Evolutionary conservation across 805 yeast species (phyloP), one percentile per base, ranked within the genome.

Genomic region (Blastobotrys americana): DNA sequence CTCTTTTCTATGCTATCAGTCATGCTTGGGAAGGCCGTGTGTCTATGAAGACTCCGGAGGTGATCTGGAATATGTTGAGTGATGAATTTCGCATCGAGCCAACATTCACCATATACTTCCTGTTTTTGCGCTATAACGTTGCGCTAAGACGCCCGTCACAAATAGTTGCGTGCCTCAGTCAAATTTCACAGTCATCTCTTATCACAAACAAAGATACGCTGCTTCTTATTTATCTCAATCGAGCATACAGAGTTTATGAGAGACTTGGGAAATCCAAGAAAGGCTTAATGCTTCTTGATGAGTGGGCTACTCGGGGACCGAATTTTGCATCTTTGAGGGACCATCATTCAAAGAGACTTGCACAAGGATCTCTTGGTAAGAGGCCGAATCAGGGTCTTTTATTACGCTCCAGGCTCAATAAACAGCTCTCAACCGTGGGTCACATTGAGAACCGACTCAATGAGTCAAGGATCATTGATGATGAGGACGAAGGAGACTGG

Each of bases 1-100:
- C 51, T 18, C 45, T 61, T 20, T 49, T 56, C 25, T 56, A 58
- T 47, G 40, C 46, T 13, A 44, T 45, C 36, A 5, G 45, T 49
- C 15, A 45, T 9, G 16, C 19, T 9, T 16, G 15, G 34, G 37
- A 34, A 6, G 4, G 31, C 6, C 15, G 17, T 15, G 25, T 43
- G 41, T 6, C 8, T 13, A 5, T 16, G n/a, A 4, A 17, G 35
- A n/a, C 37, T 38, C 34, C 40, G 25, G 37, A 25, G 4, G 36
- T 6, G 37, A 15, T 40, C 18, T 40, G 43, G 43, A 16, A 28
- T 16, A 5, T 8, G 9, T 3, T 40, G 36, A 31, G 5, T 13
- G 34, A n/a, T 5, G 3, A 18, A 10, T n/a, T 18, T 5, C n/a
- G n/a, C n/a, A 5, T 40, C 25, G 9, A 31, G 13, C 43, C 43